Evolutionary conservation across 2,329 filamentous ascomycete species (phyloP).

Genomic region (Acrocalymma vagum): DNA sequence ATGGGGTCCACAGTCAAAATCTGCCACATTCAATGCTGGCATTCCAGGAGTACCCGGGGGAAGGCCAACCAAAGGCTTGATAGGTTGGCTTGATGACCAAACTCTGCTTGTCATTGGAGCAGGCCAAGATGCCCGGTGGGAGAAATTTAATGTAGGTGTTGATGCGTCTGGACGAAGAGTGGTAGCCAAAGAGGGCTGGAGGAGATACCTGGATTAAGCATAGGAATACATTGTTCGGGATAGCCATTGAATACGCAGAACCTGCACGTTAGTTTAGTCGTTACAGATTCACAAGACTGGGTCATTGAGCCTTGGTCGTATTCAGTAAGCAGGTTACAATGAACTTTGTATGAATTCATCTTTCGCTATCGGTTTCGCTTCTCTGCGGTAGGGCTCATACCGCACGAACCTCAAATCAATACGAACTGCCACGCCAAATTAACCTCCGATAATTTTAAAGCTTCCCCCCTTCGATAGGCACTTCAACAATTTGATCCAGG

Average conservation of each 20-base stretch:
- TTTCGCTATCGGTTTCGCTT: too few relatives aligned
- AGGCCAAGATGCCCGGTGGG: constrained; percentile 83
- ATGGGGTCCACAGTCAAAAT: constrained; percentile 37
- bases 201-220: constrained; percentile 69
- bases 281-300: too few relatives aligned
- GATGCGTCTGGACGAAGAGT: constrained; percentile 72
- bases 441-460: too few relatives aligned
- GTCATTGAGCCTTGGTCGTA: too few relatives aligned
- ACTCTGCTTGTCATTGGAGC: constrained; percentile 80
- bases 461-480: constrained; percentile 51
- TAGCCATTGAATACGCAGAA: too few relatives aligned
- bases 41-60: constrained; percentile 63
- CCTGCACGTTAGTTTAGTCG: too few relatives aligned
- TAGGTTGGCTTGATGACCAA: constrained; percentile 83
- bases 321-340: too few relatives aligned
- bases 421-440: too few relatives aligned
- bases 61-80: constrained; percentile 78
- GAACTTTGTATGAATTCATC: too few relatives aligned
- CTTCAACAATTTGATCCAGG: constrained; percentile 87
- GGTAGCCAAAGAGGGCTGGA: constrained; percentile 81
- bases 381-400: too few relatives aligned
- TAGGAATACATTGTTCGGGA: too few relatives aligned
- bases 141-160: constrained; percentile 80
- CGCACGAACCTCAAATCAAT: too few relatives aligned
- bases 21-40: constrained; percentile 52